Conservation (phyloP, 2,329 filamentous ascomycete species). For the Penicillium brevicompactum region DNA sequence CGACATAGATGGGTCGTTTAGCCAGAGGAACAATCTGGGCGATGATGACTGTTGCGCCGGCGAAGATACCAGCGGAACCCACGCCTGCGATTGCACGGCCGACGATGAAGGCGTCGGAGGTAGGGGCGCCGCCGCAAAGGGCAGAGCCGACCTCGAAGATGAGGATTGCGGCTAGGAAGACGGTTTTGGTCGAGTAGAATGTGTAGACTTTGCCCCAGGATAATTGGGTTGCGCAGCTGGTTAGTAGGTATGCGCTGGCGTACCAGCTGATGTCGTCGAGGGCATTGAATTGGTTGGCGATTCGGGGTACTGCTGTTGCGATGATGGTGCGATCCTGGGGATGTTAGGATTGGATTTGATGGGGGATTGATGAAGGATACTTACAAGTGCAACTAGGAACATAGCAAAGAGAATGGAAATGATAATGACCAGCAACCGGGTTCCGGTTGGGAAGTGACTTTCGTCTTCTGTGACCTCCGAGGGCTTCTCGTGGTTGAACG, state of each 20-base stretch:
- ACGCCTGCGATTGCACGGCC: constrained; percentile 41
- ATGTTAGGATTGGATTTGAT: not conserved
- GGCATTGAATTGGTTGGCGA: constrained; percentile 25
- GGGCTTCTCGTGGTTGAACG: constrained; percentile 1
- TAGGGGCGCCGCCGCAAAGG: constrained; percentile 37
- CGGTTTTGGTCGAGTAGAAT: constrained; percentile 38
- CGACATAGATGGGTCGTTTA: constrained; percentile 49
- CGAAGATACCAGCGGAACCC: constrained; percentile 37
- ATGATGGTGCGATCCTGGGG: constrained; percentile 47
- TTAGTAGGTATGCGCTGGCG: constrained; percentile 50
- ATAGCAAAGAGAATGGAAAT: constrained; percentile 8
- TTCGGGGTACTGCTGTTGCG: constrained; percentile 26
- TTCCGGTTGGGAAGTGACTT: not conserved
- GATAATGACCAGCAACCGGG: not conserved
- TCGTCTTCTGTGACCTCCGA: not conserved
- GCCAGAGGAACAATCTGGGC: constrained; percentile 51
- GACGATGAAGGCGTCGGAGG: constrained; percentile 35
- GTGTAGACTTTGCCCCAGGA: constrained; percentile 40
- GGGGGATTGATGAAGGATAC: not conserved
- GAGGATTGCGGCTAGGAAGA: constrained; percentile 35
- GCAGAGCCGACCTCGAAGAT: constrained; percentile 44
- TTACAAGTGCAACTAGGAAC: constrained; percentile 7
- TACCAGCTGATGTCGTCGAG: constrained; percentile 65
- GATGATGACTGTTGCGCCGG: constrained; percentile 30
- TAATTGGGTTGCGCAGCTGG: constrained; percentile 38